These are phyloP conservation scores for Atkinsonella texensis DNA, from an alignment of 2,329 filamentous ascomycete genomes.

Conservation along the genomic window DNA sequence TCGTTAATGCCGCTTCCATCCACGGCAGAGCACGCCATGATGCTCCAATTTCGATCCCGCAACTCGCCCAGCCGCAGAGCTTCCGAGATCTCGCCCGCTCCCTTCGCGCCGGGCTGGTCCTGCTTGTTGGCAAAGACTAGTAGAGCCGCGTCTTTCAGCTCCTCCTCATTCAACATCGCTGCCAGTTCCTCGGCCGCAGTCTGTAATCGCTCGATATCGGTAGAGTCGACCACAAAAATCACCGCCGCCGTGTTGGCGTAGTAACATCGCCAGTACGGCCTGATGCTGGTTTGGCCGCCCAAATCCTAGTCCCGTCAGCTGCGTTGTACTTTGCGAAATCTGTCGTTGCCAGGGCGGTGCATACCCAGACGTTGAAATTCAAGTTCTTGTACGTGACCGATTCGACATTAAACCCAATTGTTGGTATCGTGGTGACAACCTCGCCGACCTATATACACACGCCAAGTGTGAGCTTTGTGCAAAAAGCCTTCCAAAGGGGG, in stretches of 20 bases:
- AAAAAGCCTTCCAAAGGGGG: not conserved
- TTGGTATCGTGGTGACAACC: constrained; percentile 97
- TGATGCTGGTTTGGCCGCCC: constrained; percentile 95
- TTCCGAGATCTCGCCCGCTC: constrained; percentile 92
- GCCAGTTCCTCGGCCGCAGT: constrained; percentile 87
- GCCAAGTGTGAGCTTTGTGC: not conserved
- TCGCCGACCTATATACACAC: constrained; percentile 67
- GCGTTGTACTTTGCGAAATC: not conserved
- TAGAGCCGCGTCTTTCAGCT: constrained; percentile 82
- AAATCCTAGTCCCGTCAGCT: constrained; percentile 49
- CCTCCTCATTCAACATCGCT: constrained; percentile 95
- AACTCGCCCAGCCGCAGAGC: constrained; percentile 81
- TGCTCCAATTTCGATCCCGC: constrained; percentile 97
- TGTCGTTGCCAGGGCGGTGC: constrained; percentile 15
- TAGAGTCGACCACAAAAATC: constrained; percentile 96
- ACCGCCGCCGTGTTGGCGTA: constrained; percentile 98
- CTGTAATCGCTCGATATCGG: constrained; percentile 87
- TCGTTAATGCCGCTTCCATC: constrained; percentile 90
- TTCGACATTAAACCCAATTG: constrained; percentile 98
- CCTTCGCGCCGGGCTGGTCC: constrained; percentile 93
- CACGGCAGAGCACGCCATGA: constrained; percentile 93
- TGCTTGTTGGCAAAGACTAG: constrained; percentile 99
- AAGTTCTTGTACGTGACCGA: constrained; percentile 97
- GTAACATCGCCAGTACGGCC: constrained; percentile 98
- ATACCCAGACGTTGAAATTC: constrained; percentile 97